Evolutionary conservation across 768 basidiomycete species (phyloP).

Genomic region (Boletus edulis): DNA sequence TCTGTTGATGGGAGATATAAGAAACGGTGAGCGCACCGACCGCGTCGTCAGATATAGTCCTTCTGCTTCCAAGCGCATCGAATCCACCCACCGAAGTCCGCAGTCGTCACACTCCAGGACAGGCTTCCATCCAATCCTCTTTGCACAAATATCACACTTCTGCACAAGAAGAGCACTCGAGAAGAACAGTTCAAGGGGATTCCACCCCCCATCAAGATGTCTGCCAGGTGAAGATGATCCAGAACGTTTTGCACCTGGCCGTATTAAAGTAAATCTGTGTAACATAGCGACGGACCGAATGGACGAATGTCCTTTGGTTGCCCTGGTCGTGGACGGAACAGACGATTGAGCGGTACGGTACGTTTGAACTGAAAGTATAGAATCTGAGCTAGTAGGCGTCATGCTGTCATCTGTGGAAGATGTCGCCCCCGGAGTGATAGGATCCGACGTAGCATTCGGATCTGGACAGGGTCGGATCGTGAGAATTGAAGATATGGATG

Average conservation of each 20-base stretch:
- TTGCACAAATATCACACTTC: conserved; percentile 81
- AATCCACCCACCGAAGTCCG: conserved; percentile 55
- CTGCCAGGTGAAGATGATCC: conserved; percentile 30
- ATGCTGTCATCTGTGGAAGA: conserved; percentile 26
- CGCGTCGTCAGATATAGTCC: conserved; percentile 17
- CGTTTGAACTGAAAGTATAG: conserved; percentile 54
- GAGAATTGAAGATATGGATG: conserved; percentile 68
- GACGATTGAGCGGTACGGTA: conserved; percentile 62
- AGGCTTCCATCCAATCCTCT: conserved; percentile 85
- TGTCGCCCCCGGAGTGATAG: conserved; percentile 37
- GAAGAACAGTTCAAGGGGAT: conserved; percentile 77
- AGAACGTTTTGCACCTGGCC: conserved; percentile 65
- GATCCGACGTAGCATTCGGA: conserved; percentile 44
- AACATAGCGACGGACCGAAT: conserved; percentile 56
- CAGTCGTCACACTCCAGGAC: conserved; percentile 89
- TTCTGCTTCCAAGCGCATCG: conserved; percentile 9
- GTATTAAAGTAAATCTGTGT: conserved; percentile 85
- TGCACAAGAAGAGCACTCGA: conserved; percentile 66
- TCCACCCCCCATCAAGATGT: conserved; percentile 51
- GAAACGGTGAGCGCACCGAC: background rate
- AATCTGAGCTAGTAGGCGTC: conserved; percentile 43
- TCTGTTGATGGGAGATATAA: conserved; percentile 36
- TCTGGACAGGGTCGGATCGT: conserved; percentile 61
- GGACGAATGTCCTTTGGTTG: conserved; percentile 78
- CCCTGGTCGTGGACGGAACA: conserved; percentile 52